Conservation (phyloP, 1,284 basidiomycete genomes). For the Meira nashicola region DNA sequence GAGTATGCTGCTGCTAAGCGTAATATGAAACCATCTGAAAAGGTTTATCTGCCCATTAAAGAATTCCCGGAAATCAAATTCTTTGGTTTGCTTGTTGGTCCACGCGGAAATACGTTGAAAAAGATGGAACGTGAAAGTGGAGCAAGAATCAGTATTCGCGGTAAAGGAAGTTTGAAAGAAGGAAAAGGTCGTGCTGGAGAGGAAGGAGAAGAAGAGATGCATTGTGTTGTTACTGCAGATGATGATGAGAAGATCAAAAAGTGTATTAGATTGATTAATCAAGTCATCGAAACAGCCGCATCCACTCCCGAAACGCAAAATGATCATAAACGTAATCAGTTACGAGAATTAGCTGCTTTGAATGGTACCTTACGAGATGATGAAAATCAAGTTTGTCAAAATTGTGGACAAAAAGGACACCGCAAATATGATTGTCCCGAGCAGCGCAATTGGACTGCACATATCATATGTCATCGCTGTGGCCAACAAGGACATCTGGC, state of each 20-base stretch:
- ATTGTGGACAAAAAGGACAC: conserved; percentile 81
- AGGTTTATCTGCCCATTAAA: conserved; percentile 98
- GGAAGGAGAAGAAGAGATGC: conserved; percentile 95
- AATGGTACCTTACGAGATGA: conserved; percentile 99
- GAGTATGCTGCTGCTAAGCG: conserved; percentile 80
- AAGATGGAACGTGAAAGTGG: conserved; percentile 98
- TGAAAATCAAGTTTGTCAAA: conserved; percentile 98
- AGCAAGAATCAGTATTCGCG: conserved; percentile 96
- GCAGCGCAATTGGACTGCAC: conserved; percentile 47
- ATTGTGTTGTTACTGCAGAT: conserved; percentile 93
- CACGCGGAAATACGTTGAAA: conserved; percentile 96
- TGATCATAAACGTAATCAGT: conserved; percentile 97
- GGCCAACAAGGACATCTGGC: conserved; percentile 51
- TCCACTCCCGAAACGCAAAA: conserved; percentile 99
- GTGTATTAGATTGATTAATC: conserved; percentile 93
- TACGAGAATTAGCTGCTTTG: conserved; percentile 91
- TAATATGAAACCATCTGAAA: conserved; percentile 71
- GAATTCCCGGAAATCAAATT: conserved; percentile 99
- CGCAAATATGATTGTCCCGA: conserved; percentile 52
- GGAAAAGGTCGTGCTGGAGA: conserved; percentile 85
- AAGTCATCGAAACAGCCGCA: conserved; percentile 95
- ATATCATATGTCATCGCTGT: conserved; percentile 51
- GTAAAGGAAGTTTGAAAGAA: conserved; percentile 97
- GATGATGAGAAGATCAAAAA: conserved; percentile 81
- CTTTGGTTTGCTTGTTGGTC: conserved; percentile 95